phyloP scores from a whole-genome alignment of 164 flowering plant genomes.

The Magnolia changhungtana region DNA sequence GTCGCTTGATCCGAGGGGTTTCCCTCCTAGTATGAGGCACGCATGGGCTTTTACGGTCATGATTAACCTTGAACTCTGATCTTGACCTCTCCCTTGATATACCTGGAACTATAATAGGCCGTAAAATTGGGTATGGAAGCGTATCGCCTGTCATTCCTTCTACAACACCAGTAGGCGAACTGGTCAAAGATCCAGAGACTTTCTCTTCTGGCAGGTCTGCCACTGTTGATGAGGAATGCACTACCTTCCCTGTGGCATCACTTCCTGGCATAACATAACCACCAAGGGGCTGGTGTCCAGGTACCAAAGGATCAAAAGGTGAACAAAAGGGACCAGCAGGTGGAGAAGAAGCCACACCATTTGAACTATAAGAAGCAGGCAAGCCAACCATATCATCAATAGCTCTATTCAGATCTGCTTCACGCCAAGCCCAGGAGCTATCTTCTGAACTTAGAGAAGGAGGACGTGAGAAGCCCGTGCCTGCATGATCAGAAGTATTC shows the following conservation, averaged over 20 bases:
- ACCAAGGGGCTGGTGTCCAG: slow-evolving; percentile 70
- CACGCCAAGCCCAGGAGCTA: slow-evolving; percentile 96
- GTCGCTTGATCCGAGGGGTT: slow-evolving; percentile 78
- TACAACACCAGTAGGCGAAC: slow-evolving; percentile 46
- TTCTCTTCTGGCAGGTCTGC: slow-evolving; percentile 61
- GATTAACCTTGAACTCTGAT: slow-evolving; percentile 62
- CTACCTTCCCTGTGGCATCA: slow-evolving; percentile 54
- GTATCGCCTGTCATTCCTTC: slow-evolving; percentile 69
- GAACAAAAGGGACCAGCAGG: slow-evolving; percentile 81
- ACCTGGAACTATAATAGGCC: slow-evolving; percentile 81
- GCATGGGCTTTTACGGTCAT: slow-evolving; percentile 72
- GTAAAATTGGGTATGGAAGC: slow-evolving; percentile 68
- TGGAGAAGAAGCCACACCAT: slow-evolving; percentile 89
- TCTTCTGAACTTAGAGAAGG: slow-evolving; percentile 98
- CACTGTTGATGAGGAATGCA: slow-evolving; percentile 52
- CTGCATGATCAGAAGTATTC: slow-evolving; percentile 80
- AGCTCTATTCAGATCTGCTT: slow-evolving; percentile 82
- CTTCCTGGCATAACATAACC: slow-evolving; percentile 75
- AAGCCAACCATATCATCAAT: slow-evolving; percentile 92
- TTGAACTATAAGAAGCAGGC: slow-evolving; percentile 70
- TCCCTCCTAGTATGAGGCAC: slow-evolving; percentile 69
- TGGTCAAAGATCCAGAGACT: slow-evolving; percentile 50
- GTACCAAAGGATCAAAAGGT: slow-evolving; percentile 78
- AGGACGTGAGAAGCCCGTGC: slow-evolving; percentile 78
- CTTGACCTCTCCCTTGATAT: slow-evolving; percentile 66